Conservation (phyloP, 1,284 basidiomycete species). For the Somion occarium region DNA sequence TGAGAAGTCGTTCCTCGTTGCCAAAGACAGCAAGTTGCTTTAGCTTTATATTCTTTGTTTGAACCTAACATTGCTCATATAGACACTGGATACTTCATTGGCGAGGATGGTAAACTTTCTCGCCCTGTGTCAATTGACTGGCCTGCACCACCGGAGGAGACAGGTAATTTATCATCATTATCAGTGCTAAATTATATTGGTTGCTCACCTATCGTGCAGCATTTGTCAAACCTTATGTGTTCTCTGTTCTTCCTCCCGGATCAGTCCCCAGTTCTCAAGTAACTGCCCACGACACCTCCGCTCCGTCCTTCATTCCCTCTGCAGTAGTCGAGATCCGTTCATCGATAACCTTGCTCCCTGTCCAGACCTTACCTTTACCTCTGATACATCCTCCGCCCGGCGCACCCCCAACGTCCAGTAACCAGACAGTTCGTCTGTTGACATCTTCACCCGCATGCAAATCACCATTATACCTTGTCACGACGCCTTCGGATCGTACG, state of each 20-base stretch:
- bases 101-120: slow-evolving; percentile 62
- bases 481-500: slow-evolving; percentile 70
- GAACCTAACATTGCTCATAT: slow-evolving; percentile 1
- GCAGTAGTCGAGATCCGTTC: slow-evolving; percentile 78
- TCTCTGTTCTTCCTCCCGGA: slow-evolving; percentile 73
- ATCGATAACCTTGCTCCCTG: slow-evolving; percentile 60
- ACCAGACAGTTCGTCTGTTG: slow-evolving; percentile 56
- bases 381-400: slow-evolving; percentile 34
- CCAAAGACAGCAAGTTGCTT: slow-evolving; percentile 71
- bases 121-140: slow-evolving; percentile 64
- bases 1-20: slow-evolving; percentile 69
- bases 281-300: slow-evolving; percentile 10
- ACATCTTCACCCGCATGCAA: slow-evolving; percentile 46
- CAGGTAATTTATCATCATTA: slow-evolving; percentile 45
- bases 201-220: slow-evolving; percentile 36
- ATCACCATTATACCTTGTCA: slow-evolving; percentile 62
- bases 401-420: slow-evolving; percentile 25
- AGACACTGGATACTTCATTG: slow-evolving; percentile 77
- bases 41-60: neutral
- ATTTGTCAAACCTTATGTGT: slow-evolving; percentile 80
- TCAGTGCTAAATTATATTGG: neutral
- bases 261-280: slow-evolving; percentile 39
- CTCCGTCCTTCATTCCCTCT: slow-evolving; percentile 38
- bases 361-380: slow-evolving; percentile 68
- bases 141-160: slow-evolving; percentile 79